Base-by-base conservation (phyloP, 1,139 yeast genomes). In the Protomyces macrosporus region DNA sequence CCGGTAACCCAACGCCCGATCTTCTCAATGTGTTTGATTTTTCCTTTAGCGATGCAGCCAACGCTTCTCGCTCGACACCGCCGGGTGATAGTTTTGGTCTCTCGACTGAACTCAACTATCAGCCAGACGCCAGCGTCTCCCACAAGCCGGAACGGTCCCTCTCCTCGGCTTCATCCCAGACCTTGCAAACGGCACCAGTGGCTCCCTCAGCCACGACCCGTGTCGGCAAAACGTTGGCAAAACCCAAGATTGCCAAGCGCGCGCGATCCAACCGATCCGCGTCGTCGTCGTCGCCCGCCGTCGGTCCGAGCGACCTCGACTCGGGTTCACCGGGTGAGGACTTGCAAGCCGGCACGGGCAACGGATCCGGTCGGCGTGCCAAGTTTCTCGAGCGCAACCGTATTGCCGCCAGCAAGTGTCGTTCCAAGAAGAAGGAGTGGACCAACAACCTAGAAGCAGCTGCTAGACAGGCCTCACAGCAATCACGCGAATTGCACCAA, bases 341-440 rank as follows among this genome's bases (percentile, higher is more conserved):
- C 12, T 23, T 10, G 7, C 3, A 9, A 14, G 7, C 16, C 37
- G 53, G 23, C 12, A n/a, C 12, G 37, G 23, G 23, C 37, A 30
- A 50, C 16, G 33, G 37, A 12, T 32, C 36, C 36, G 36, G n/a
- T 14, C 53, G 53, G 30, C 48, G 63, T 30, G 45, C 45, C 54
- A 60, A 60, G 39, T 60, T 60, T 37, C 53, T 64, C 37, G 66
- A 64, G 42, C 60, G 66, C 39, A 48, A 67, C 60, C 42, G 66
- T 36, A 36, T 50, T 54, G 68, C 52, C 37, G 64, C 61, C 65
- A 66, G 37, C 67, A 66, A 51, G 65, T 64, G 50, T 53, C 55
- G 42, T 66, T 67, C 33, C 67, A 67, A 23, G 70, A 61, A 50
- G 61, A 61, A 67, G 55, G 59, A 55, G 39, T 64, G 66, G 66